Conservation (phyloP, 176 grass and related monocot species). For the Saccharum spontaneum region DNA sequence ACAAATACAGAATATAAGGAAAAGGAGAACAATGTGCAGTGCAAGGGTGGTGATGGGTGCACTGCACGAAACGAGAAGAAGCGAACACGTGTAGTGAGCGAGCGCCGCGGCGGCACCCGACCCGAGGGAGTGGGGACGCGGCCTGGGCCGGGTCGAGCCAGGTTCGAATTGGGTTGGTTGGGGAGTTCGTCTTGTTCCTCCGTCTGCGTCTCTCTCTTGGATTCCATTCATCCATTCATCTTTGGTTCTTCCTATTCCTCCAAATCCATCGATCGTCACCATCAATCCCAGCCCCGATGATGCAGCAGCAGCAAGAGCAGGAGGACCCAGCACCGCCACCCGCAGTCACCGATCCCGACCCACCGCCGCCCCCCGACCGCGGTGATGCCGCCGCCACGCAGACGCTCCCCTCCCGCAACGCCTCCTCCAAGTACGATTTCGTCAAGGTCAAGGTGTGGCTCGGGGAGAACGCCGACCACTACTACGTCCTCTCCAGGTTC, state of each 20-base stretch:
- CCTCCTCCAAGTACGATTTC: conserved; percentile 98
- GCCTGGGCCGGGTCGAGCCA: not conserved
- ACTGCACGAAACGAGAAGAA: no score
- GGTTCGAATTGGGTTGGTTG: no score
- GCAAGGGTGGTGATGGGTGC: no score
- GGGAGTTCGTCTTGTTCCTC: no score
- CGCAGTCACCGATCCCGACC: conserved; percentile 11
- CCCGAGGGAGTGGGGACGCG: not conserved
- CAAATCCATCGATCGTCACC: not conserved
- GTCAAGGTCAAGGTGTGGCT: conserved; percentile 99
- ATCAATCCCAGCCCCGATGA: not conserved
- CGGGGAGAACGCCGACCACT: conserved; percentile 96
- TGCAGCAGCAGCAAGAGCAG: conserved; percentile 26
- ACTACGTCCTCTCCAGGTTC: conserved; percentile 93
- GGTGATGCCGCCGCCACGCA: conserved; percentile 11
- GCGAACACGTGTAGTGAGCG: not conserved
- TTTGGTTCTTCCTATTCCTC: no score
- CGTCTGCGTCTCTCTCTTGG: no score
- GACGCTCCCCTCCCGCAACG: conserved; percentile 65
- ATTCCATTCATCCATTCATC: no score
- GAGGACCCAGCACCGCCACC: conserved; percentile 7
- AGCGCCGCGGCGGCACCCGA: not conserved
- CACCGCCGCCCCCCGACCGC: not conserved
- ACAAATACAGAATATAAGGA: no score
- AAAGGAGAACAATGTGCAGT: no score